Evolutionary conservation across 148 eudicot species (phyloP), one percentile per base, ranked within the genome.

Genomic region (Camellia granthamiana): DNA sequence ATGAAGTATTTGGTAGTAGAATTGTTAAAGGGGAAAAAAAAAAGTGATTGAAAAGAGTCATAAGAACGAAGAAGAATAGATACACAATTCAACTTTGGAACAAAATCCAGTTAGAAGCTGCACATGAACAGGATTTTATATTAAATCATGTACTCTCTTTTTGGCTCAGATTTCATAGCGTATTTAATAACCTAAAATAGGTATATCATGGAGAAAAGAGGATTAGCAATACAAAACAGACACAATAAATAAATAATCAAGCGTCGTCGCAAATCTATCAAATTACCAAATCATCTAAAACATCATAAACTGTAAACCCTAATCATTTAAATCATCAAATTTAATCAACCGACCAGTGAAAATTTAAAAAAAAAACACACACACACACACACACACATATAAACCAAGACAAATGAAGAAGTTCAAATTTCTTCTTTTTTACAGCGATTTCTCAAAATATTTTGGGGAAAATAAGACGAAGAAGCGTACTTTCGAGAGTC

Each of bases 401-500:
- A 30, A 41, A 38, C 15, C 3, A 12, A 6, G 19, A 73, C 38
- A 30, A 55, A 3, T 38, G 8, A 14, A 2, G 16, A 38, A 21
- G 8, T 41, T 38, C n/a, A 54, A 49, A 49, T 49, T 49, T 4
- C 7, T 49, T 49, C 7, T 2, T 7, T 49, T 49, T 49, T 4
- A 5, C 52, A 5, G 52, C 69, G 8, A 70, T 18, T 42, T 69
- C 51, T 15, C 7, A 8, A 19, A 16, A 23, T 23, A 30, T 2
- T 69, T 41, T 41, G 18, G 0, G 8, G 15, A 19, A 23, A 21
- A 56, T 5, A 43, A 41, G 3, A 68, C 16, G 13, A 52, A 14
- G 30, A 56, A 51, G 59, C 30, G 58, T 80, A 90, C 98, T 73
- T 88, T 58, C 88, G 85, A 71, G 97, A 72, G 38, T 88, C 84